Evolutionary conservation across 202 grass and related monocot genomes (phyloP), one percentile per base, ranked within the genome.

Genomic region (Musa balbisiana): DNA sequence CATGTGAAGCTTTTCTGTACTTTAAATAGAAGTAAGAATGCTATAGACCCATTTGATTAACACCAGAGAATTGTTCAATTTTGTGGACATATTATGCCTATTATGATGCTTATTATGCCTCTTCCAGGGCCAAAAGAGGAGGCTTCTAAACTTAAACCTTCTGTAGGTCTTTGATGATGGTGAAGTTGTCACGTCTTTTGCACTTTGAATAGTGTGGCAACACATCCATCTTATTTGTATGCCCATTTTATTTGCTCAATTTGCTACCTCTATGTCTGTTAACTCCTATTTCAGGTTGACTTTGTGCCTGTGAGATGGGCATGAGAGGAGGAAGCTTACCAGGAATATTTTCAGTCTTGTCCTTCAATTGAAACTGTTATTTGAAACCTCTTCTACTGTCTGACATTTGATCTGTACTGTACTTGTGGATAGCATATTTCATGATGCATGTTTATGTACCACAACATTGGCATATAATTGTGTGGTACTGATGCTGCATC

Each of bases 61-160:
- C 4, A 43, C 5, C 33, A 43, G 33, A 43, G 33, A 43, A 8
- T 43, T 43, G 33, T 71, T 71, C 68, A 14, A 50, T 71, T 71
- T 71, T 52, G 14, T 49, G 68, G 29, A 71, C 68, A 22, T 71
- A 49, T 71, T 71, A 25, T 25, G 25, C 25, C 25, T 1, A 25
- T 25, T 25, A 25, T 25, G 49, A 71, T 71, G 50, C 17, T 51
- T 71, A 2, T 52, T 49, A 11, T 52, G 33, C 68, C 27, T 71
- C 50, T 71, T 71, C 68, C 68, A 71, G 68, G 43, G 43, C 17
- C 68, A 71, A 71, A 52, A 17, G 43, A n/a, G 68, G 68, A 71
- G 68, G 68, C 68, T 51, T 71, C 10, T 71, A 52, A 52, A 71
- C 29, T 11, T n/a, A 13, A 13, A 17, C 89, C 68, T 71, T 71